Evolutionary conservation across 2,329 filamentous ascomycete species (phyloP), one percentile per base, ranked within the genome.

Genomic region (Aspergillus tamarii): DNA sequence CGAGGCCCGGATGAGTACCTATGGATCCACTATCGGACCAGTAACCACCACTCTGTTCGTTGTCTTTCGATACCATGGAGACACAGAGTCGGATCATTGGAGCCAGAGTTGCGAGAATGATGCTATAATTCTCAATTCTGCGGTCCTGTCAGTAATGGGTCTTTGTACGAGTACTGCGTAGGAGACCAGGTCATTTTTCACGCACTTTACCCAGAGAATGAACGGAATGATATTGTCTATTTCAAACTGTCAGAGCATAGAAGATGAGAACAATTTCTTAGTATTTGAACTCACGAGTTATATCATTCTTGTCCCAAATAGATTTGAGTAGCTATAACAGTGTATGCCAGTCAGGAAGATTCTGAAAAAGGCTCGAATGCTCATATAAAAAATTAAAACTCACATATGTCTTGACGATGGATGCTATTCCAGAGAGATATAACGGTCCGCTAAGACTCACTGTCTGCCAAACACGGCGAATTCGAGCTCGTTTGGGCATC

Each of bases 381-480:
- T 41, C 16, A 41, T 19, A 41, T 2, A 19, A 7, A 41, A 19
- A 1, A 19, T 16, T 16, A 19, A 19, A 19, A 48, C 45, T 19
- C 23, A 48, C 45, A 66, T 76, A 76, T 21, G 76, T 77, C 54
- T 78, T 78, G 3, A 77, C 71, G 52, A 77, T 76, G 1, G 75
- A 78, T 6, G 76, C 76, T 30, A 67, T 72, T 0, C 75, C 76
- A 0, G 75, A 77, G 3, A 78, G 69, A 8, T 77, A n/a, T 10
- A 78, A 64, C 1, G 75, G 75, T 4, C 75, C 75, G 34, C 74
- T 73, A 14, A 78, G 65, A 11, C 72, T 72, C 23, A 75, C 28
- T 0, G 75, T 78, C 66, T 78, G 76, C 76, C 75, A 78, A 6
- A 77, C 68, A 2, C 76, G 71, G 21, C 75, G 72, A 4, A 70